A percentile compares a stretch with the other conserved stretches of the same genome.
Conservation (phyloP, 768 basidiomycete genomes). For the Phaffia tasmanica region DNA sequence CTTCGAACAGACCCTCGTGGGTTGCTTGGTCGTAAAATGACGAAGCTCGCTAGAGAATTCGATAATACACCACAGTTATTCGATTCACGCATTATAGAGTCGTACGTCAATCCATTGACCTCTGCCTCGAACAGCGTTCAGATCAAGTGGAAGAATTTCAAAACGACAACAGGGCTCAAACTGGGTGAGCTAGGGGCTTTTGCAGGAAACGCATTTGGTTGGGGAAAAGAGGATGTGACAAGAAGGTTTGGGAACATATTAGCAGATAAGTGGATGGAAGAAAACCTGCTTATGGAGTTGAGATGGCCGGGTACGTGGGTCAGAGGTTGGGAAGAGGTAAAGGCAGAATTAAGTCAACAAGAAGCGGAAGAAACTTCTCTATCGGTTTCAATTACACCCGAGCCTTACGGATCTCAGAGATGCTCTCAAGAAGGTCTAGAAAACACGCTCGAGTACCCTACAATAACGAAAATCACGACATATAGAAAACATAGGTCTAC, state of each 20-base stretch:
- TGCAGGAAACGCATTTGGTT: conserved; percentile 1
- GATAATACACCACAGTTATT: conserved; percentile 53
- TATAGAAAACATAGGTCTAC: conserved; percentile 2
- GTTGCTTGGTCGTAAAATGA: conserved; percentile 53
- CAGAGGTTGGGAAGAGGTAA: not conserved
- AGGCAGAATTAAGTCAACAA: not conserved
- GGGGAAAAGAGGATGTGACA: conserved; percentile 8
- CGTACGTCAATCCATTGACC: conserved; percentile 65
- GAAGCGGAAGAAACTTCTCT: no score
- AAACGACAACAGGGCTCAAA: not conserved
- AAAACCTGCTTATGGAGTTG: conserved; percentile 6
- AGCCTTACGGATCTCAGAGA: no score
- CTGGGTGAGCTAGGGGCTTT: not conserved
- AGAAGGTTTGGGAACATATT: conserved; percentile 3
- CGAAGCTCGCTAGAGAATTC: conserved; percentile 53
- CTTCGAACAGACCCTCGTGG: conserved; percentile 43
- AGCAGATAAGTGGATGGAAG: conserved; percentile 12
- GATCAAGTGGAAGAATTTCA: conserved; percentile 18
- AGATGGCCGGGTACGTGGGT: conserved; percentile 9
- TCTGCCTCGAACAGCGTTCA: conserved; percentile 25
- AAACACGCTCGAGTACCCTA: no score
- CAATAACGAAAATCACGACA: not conserved
- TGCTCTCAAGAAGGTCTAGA: no score
- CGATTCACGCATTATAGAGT: conserved; percentile 57
- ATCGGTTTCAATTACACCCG: no score